phyloP scores from a whole-genome alignment of 441 rosid genomes.

The Populus hybrid region DNA sequence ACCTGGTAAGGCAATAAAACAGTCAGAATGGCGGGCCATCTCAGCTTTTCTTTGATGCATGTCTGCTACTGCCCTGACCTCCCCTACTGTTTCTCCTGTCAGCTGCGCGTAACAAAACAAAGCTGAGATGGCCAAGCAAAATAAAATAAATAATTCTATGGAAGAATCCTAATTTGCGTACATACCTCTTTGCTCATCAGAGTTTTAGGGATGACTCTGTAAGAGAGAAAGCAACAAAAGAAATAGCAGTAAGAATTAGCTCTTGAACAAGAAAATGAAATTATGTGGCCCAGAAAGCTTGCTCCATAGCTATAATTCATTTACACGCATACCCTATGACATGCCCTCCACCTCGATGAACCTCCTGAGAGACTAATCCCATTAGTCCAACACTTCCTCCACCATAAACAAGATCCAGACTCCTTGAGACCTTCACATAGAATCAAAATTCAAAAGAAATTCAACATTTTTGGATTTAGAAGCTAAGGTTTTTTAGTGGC shows the following conservation, averaged over 20 bases:
- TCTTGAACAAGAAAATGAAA: neutral
- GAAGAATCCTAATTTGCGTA: neutral
- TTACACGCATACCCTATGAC: conserved; percentile 63
- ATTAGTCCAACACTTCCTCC: conserved; percentile 95
- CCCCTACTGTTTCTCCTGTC: conserved; percentile 33
- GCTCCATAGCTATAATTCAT: neutral
- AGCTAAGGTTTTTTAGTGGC: neutral
- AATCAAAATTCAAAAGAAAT: neutral
- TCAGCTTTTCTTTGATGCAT: conserved; percentile 97
- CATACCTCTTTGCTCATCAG: conserved; percentile 87
- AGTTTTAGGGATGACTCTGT: conserved; percentile 88
- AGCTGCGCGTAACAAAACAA: conserved; percentile 31
- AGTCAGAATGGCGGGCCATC: conserved; percentile 93
- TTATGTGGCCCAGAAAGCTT: neutral
- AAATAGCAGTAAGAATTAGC: neutral
- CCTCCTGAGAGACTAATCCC: conserved; percentile 89
- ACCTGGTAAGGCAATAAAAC: conserved; percentile 98
- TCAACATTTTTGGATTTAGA: neutral
- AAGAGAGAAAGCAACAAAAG: neutral
- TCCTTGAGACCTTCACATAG: conserved; percentile 47
- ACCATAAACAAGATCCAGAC: conserved; percentile 84
- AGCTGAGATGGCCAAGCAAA: neutral
- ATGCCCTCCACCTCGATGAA: conserved; percentile 77
- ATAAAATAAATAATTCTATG: too few species aligned
- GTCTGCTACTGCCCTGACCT: conserved; percentile 83